Conservation (phyloP, 345 rosid species). For the Camelina neglecta region DNA sequence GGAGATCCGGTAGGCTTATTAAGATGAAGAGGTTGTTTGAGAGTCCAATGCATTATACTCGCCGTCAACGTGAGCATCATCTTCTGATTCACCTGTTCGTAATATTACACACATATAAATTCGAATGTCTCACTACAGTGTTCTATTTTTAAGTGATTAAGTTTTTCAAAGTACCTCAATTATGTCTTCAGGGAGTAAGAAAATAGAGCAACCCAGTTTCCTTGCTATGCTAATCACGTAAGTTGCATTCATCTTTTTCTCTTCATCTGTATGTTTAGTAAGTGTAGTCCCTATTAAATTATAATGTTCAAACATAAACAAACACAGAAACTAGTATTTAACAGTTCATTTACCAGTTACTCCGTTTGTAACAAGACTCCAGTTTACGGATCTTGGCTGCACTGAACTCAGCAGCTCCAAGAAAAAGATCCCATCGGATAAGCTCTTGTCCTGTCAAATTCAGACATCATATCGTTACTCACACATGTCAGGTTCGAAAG, state of each 20-base stretch:
- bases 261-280: slow-evolving; percentile 58
- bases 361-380: slow-evolving; percentile 96
- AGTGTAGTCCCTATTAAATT: no score
- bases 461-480: slow-evolving; percentile 8
- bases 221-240: slow-evolving; percentile 95
- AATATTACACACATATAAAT: neutral
- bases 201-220: slow-evolving; percentile 94
- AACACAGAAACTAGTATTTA: neutral
- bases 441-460: slow-evolving; percentile 74
- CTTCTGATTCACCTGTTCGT: slow-evolving; percentile 89
- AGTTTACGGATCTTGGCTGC: slow-evolving; percentile 86
- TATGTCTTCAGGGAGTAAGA: slow-evolving; percentile 94
- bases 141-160: neutral
- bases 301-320: neutral
- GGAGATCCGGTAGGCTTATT: slow-evolving; percentile 58
- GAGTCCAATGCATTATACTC: slow-evolving; percentile 90
- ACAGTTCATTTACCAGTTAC: slow-evolving; percentile 56
- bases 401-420: slow-evolving; percentile 91
- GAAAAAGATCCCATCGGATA: slow-evolving; percentile 89
- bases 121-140: neutral
- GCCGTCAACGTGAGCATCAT: slow-evolving; percentile 95
- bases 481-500: neutral
- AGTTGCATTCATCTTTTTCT: slow-evolving; percentile 96
- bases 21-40: slow-evolving; percentile 77
- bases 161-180: slow-evolving; percentile 65